Evolutionary conservation across 2,329 filamentous ascomycete species (phyloP), one percentile per base, ranked within the genome.

Genomic region (Colletotrichum musae): DNA sequence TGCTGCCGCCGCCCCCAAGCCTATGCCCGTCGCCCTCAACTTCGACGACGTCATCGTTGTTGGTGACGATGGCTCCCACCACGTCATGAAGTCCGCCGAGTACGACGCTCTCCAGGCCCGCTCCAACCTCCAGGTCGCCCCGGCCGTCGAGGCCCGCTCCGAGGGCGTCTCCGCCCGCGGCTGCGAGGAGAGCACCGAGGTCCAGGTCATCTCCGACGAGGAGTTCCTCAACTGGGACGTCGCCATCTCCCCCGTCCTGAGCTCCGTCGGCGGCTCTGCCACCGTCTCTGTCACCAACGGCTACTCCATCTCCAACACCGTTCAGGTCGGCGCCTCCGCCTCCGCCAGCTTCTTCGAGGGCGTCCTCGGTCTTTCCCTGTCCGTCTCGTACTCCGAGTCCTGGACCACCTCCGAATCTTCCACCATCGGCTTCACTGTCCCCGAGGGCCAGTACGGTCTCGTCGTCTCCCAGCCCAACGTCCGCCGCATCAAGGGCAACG

Each of bases 141-240:
- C 60, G 10, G 58, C 53, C 53, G 5, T 63, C 62, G 26, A 32
- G 16, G 13, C 28, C 15, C 9, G 43, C 41, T 32, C 24, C 32
- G 47, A 64, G 32, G 39, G 36, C 36, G 6, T 70, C 15, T n/a
- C 52, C 7, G 51, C 51, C 39, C 64, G 69, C 24, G 69, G 73
- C 56, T 75, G 75, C 43, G 64, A 56, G 0, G 64, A 73, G 47
- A 74, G 64, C 58, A 72, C 72, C 48, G 75, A 75, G 70, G 68
- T 75, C 10, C 74, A 76, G 67, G 67, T 76, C 18, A 54, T 73
- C 24, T 71, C 70, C 6, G 73, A 74, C 28, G 60, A 70, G 4
- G 73, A 72, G 41, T 83, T 82, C 72, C 73, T 79, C 24, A 80
- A 80, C 72, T 82, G 80, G 80, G 81, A 83, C 64, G 73, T 80